phyloP scores from a whole-genome alignment of 1,284 basidiomycete genomes.

The Vanrija pseudolonga region DNA sequence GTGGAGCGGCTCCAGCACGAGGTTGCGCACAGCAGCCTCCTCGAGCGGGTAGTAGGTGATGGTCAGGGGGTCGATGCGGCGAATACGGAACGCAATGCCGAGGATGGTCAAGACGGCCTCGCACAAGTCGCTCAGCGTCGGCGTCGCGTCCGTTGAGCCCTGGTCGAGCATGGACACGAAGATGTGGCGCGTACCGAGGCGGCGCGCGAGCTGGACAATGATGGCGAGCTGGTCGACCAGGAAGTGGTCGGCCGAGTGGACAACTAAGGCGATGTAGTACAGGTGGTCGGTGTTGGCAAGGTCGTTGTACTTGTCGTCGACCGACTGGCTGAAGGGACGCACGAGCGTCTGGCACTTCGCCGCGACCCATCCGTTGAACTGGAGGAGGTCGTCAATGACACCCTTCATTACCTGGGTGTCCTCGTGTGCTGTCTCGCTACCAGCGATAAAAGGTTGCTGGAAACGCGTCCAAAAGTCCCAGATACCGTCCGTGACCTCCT shows the following conservation, averaged over 20 bases:
- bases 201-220: slow-evolving; percentile 85
- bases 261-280: slow-evolving; percentile 89
- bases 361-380: slow-evolving; percentile 98
- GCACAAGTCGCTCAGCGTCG: slow-evolving; percentile 83
- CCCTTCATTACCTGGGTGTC: slow-evolving; percentile 81
- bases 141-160: slow-evolving; percentile 84
- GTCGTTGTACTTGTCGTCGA: slow-evolving; percentile 80
- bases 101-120: slow-evolving; percentile 87
- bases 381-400: slow-evolving; percentile 83
- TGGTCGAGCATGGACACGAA: slow-evolving; percentile 97
- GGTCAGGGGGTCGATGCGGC: slow-evolving; percentile 82
- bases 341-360: slow-evolving; percentile 84
- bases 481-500: slow-evolving; percentile 69
- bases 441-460: slow-evolving; percentile 79
- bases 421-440: slow-evolving; percentile 74
- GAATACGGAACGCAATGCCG: slow-evolving; percentile 83
- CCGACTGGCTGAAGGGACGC: slow-evolving; percentile 80
- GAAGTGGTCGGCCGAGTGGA: slow-evolving; percentile 96
- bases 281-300: slow-evolving; percentile 72
- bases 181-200: slow-evolving; percentile 77
- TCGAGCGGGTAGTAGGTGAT: slow-evolving; percentile 89
- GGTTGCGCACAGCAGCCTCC: slow-evolving; percentile 85
- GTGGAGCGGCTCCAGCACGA: slow-evolving; percentile 81
- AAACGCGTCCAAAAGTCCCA: slow-evolving; percentile 85
- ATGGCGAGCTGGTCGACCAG: slow-evolving; percentile 92